phyloP scores from a whole-genome alignment of 2,329 filamentous ascomycete species.

The Pyrenophora seminiperda region DNA sequence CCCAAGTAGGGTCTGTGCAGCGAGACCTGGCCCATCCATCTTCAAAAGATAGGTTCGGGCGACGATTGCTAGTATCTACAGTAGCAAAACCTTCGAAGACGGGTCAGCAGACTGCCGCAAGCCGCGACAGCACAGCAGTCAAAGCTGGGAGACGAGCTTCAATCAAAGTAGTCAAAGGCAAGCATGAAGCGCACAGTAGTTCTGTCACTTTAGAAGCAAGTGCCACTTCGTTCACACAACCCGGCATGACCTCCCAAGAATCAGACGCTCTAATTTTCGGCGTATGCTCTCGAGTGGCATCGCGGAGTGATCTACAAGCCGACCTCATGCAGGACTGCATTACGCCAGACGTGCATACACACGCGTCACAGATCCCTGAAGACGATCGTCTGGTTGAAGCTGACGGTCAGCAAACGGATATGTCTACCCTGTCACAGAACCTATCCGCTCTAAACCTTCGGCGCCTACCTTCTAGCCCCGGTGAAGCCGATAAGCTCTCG shows the following conservation, averaged over 20 bases:
- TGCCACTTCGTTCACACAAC: conserved; percentile 9
- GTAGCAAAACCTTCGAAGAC: not conserved
- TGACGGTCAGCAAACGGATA: not conserved
- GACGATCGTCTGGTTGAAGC: not conserved
- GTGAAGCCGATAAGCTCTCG: not conserved
- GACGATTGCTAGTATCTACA: not conserved
- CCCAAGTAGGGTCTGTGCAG: not conserved
- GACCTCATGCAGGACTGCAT: not conserved
- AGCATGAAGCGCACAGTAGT: not conserved
- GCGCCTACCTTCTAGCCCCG: no score
- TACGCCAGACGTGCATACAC: conserved; percentile 6
- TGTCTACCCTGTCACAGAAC: not conserved
- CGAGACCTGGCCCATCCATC: not conserved
- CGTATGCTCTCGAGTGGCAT: not conserved
- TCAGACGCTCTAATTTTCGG: conserved; percentile 11
- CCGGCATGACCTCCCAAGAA: conserved; percentile 8
- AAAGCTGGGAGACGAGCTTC: not conserved
- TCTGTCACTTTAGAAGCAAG: not conserved
- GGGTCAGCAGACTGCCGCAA: not conserved
- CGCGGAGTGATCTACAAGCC: not conserved
- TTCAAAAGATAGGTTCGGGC: not conserved
- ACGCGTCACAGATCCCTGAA: not conserved
- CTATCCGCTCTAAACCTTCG: not conserved
- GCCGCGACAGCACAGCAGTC: not conserved
- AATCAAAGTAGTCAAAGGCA: no score